Conservation (phyloP, 1,284 basidiomycete species). For the Pterulicium gracile region DNA sequence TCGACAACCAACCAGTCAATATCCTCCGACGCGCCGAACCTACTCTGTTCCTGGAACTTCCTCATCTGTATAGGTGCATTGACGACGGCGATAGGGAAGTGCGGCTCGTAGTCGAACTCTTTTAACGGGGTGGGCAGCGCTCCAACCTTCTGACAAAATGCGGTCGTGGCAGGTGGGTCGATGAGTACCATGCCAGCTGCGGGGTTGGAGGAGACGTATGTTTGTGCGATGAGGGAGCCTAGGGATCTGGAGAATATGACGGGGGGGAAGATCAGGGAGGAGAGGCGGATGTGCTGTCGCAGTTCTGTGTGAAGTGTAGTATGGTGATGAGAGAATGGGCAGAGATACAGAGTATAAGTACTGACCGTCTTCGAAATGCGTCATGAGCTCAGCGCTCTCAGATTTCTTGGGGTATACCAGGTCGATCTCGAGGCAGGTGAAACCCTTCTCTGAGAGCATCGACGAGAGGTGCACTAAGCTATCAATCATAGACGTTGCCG, state of each 20-base stretch:
- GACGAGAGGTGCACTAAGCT: constrained; percentile 30
- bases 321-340: not conserved
- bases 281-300: constrained; percentile 26
- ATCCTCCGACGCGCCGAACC: constrained; percentile 24
- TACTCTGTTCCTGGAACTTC: constrained; percentile 21
- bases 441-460: constrained; percentile 46
- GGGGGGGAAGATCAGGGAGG: constrained; percentile 51
- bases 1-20: constrained; percentile 26
- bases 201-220: constrained; percentile 56
- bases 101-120: constrained; percentile 52
- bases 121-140: constrained; percentile 29
- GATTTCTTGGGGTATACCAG: constrained; percentile 23
- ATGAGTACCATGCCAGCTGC: constrained; percentile 50
- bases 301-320: constrained; percentile 22
- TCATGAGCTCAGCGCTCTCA: constrained; percentile 22
- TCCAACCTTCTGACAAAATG: constrained; percentile 15
- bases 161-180: constrained; percentile 39
- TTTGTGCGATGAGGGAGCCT: constrained; percentile 48
- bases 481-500: constrained; percentile 11
- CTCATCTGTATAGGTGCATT: constrained; percentile 22
- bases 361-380: constrained; percentile 28
- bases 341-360: constrained; percentile 2
- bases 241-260: constrained; percentile 44
- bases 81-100: constrained; percentile 51
- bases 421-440: constrained; percentile 47